A percentile compares a stretch with the other conserved stretches of the same genome.
Conservation (phyloP, 176 grass and related monocot genomes). For the Otatea glauca region DNA sequence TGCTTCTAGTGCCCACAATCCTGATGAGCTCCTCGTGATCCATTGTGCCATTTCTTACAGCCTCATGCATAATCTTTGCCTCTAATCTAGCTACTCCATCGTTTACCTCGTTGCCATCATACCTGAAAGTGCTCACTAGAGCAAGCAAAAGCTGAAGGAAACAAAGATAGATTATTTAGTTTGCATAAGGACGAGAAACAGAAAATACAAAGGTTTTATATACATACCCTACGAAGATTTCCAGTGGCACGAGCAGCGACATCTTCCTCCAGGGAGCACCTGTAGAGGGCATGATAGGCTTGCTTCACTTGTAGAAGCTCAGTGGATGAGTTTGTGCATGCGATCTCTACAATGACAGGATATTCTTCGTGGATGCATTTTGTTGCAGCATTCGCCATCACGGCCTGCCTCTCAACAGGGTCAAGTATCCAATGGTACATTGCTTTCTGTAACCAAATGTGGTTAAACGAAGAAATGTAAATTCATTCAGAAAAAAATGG, state of each 20-base stretch:
- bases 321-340: constrained; percentile 51
- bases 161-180: background rate
- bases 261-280: constrained; percentile 82
- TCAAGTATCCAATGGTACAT: constrained; percentile 77
- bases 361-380: constrained; percentile 57
- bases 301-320: constrained; percentile 72
- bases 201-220: background rate
- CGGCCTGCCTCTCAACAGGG: constrained; percentile 63
- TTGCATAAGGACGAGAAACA: background rate
- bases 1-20: constrained; percentile 84
- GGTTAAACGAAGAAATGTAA: background rate
- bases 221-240: constrained; percentile 55
- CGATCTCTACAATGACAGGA: constrained; percentile 67
- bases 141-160: constrained; percentile 62
- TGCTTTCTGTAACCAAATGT: constrained; percentile 52
- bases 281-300: constrained; percentile 70
- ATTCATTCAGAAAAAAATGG: background rate
- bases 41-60: constrained; percentile 31
- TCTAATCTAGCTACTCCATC: constrained; percentile 55
- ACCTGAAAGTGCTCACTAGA: constrained; percentile 70
- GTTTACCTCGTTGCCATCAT: constrained; percentile 65
- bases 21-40: constrained; percentile 66
- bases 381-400: constrained; percentile 63
- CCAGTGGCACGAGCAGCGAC: constrained; percentile 58
- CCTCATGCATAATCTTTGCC: constrained; percentile 58